A percentile compares a stretch with the other conserved stretches of the same genome.
Evolutionary conservation across 2,329 filamentous ascomycete genomes (phyloP).

Genomic region (Nemania sp.): DNA sequence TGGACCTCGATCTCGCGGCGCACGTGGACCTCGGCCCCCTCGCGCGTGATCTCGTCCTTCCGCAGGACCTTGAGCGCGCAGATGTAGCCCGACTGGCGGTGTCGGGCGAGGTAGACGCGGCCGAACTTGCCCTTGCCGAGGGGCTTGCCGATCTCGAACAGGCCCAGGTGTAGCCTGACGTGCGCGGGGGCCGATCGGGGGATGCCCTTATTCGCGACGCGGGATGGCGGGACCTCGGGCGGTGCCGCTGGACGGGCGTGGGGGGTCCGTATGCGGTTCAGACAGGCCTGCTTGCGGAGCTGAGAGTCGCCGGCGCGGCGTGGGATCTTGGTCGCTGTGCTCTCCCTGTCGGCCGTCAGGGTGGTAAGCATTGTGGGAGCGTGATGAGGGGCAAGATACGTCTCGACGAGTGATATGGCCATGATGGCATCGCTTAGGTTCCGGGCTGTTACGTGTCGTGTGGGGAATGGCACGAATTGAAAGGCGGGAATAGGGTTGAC

Average conservation of each 20-base stretch:
- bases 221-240: neutral
- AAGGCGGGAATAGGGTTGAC: too few species aligned
- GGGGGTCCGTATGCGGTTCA: neutral
- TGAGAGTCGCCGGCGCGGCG: neutral
- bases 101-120: constrained; percentile 79
- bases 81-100: constrained; percentile 77
- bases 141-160: constrained; percentile 89
- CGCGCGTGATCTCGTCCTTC: constrained; percentile 78
- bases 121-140: constrained; percentile 87
- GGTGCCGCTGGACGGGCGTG: too few species aligned
- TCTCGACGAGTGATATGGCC: too few species aligned
- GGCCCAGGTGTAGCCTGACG: constrained; percentile 74
- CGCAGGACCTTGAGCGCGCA: constrained; percentile 85
- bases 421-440: too few species aligned
- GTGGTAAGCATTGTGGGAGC: too few species aligned
- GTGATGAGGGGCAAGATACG: too few species aligned
- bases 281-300: neutral
- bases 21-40: constrained; percentile 79
- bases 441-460: too few species aligned
- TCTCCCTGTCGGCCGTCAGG: too few species aligned
- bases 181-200: neutral
- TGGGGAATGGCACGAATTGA: too few species aligned
- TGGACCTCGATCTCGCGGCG: constrained; percentile 88
- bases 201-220: neutral
- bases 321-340: neutral